Percentiles rank a stretch among this genome's conserved stretches.
phyloP scores from a whole-genome alignment of 345 rosid species.

The Bretschneidera sinensis region DNA sequence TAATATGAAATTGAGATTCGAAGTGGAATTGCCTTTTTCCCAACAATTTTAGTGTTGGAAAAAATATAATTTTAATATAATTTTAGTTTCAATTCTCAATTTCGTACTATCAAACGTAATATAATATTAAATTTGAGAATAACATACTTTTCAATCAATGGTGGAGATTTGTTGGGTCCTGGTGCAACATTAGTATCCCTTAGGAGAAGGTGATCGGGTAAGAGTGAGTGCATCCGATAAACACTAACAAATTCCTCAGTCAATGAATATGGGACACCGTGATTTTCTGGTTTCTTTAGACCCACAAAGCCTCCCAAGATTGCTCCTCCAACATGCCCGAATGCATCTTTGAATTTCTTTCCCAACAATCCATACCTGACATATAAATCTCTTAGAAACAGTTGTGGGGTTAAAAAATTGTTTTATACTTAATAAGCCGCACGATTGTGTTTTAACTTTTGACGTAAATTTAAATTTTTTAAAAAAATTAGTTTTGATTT shows the following conservation, averaged over 20 bases:
- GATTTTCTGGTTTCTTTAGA: slow-evolving; percentile 35
- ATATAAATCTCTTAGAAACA: too few species aligned
- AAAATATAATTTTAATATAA: too few species aligned
- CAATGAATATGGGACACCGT: slow-evolving; percentile 57
- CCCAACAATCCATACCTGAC: slow-evolving; percentile 54
- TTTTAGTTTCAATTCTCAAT: too few species aligned
- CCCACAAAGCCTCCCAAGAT: slow-evolving; percentile 49
- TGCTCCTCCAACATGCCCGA: slow-evolving; percentile 46
- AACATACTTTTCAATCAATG: slow-evolving; percentile 24
- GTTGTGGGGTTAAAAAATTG: too few species aligned
- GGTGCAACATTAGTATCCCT: slow-evolving; percentile 30
- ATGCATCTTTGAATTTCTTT: slow-evolving; percentile 52
- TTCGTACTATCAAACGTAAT: too few species aligned
- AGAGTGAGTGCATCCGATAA: slow-evolving; percentile 52
- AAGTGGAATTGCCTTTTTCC: background rate
- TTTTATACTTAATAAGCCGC: too few species aligned
- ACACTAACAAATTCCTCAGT: slow-evolving; percentile 64
- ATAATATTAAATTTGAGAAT: too few species aligned
- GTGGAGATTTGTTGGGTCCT: slow-evolving; percentile 38
- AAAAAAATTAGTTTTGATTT: too few species aligned
- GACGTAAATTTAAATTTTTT: too few species aligned
- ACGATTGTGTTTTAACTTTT: too few species aligned
- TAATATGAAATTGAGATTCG: too few species aligned
- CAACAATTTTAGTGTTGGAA: too few species aligned
- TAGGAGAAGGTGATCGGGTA: slow-evolving; percentile 39